Evolutionary conservation across 2,329 filamentous ascomycete genomes (phyloP).

Genomic region (Ceratocystis huliohia): DNA sequence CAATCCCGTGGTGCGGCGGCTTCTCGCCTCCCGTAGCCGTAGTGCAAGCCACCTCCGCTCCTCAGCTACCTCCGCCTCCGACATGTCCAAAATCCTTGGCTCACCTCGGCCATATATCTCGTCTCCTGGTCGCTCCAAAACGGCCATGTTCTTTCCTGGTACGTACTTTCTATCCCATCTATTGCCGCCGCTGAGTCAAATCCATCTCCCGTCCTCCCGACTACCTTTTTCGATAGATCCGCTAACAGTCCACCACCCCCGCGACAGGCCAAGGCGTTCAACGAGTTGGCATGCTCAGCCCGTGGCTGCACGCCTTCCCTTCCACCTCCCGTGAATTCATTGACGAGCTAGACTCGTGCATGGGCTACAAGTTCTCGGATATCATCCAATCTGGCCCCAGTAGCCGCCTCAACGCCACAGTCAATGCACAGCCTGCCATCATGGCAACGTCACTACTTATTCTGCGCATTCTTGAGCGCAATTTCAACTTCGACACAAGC

Average conservation of each 20-base stretch:
- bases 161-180: constrained; percentile 16
- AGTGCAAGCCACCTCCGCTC: constrained; percentile 7
- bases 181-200: background rate
- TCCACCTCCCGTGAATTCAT: constrained; percentile 60
- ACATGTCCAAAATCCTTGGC: constrained; percentile 15
- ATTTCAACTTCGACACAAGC: constrained; percentile 63
- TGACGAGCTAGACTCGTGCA: constrained; percentile 65
- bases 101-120: constrained; percentile 14
- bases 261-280: constrained; percentile 70
- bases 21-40: constrained; percentile 17
- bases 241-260: constrained; percentile 11
- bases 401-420: constrained; percentile 62
- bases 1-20: constrained; percentile 19
- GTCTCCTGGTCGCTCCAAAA: constrained; percentile 28
- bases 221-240: background rate
- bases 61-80: constrained; percentile 10
- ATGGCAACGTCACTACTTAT: constrained; percentile 91
- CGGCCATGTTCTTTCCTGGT: constrained; percentile 51
- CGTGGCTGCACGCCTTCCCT: constrained; percentile 82
- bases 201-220: background rate
- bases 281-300: constrained; percentile 71
- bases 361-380: constrained; percentile 61
- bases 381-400: constrained; percentile 73
- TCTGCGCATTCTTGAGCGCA: constrained; percentile 69
- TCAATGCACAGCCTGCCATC: constrained; percentile 86